Base-by-base conservation (phyloP, 2,329 filamentous ascomycete genomes). In the Nigrospora oryzae region DNA sequence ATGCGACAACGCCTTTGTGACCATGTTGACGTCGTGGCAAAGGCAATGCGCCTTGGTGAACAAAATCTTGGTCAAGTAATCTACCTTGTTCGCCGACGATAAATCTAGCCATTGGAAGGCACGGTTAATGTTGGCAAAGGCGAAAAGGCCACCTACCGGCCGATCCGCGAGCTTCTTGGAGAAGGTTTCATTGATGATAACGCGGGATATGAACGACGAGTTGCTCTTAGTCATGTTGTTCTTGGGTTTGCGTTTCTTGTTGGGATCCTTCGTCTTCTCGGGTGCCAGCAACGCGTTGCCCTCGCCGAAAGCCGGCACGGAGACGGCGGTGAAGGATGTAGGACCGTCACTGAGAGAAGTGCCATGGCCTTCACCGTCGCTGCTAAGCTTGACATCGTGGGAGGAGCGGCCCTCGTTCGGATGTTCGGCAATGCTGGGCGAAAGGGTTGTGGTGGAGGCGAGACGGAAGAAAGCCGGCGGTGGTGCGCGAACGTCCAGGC, bases 171-270 rank as follows among this genome's bases (percentile, higher is more conserved):
- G 65, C 51, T 86, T 83, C 65, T 93, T 95, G 17, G 77, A 75
- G 44, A 94, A 65, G 5, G 75, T 75, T 56, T 98, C 93, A 57
- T 95, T 87, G 14, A 89, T 83, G 51, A 97, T 95, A 31, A 96
- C 91, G 44, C 93, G 75, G n/a, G 91, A 96, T 30, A 98, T 93
- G 60, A 96, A 98, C 1, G 91, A 95, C 11, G 93, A 98, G 64
- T 95, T 97, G 68, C 89, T 97, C 73, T 98, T 98, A 43, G 91
- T 83, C 63, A 98, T 93, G 63, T 94, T 97, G 66, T 91, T 97
- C 74, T 97, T 98, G 3, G 93, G 93, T 64, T 98, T 98, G 59
- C 84, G 80, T 61, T 81, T 78, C 72, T 96, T 96, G 51, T 79
- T 81, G 36, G 79, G 75, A 57, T 90, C 87, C 57, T 88, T 89